Evolutionary conservation across 2,329 filamentous ascomycete species (phyloP).

Genomic region (Dactylellina drechsleri): DNA sequence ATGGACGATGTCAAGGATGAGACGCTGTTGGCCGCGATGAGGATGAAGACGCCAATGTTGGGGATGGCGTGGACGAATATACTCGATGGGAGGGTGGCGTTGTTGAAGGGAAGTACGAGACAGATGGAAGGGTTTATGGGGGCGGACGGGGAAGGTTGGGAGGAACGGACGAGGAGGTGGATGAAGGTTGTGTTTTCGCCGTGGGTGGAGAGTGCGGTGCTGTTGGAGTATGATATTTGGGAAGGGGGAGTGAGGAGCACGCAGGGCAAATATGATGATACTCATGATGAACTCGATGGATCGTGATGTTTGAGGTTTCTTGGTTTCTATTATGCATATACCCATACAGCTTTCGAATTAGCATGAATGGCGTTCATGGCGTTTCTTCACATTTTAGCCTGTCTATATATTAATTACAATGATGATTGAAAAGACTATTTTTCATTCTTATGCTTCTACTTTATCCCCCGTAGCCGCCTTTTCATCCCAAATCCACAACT

Average conservation of each 20-base stretch:
- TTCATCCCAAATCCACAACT: conserved; percentile 2
- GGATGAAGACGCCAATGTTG: conserved; percentile 56
- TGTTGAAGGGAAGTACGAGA: conserved; percentile 58
- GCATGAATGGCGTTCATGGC: conserved; percentile 11
- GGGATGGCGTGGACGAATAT: conserved; percentile 57
- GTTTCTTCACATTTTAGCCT: conserved; percentile 11
- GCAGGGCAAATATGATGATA: conserved; percentile 2
- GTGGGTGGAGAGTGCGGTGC: conserved; percentile 71
- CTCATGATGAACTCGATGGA: not conserved
- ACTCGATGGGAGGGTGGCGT: conserved; percentile 60
- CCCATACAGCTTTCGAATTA: conserved; percentile 34
- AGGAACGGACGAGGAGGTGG: conserved; percentile 71
- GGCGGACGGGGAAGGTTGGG: conserved; percentile 61
- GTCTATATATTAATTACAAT: not conserved
- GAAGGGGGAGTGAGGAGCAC: conserved; percentile 67
- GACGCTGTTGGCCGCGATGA: conserved; percentile 15
- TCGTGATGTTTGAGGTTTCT: not conserved
- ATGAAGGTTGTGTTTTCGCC: conserved; percentile 91
- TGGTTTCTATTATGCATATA: conserved; percentile 19
- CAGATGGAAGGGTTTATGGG: conserved; percentile 62
- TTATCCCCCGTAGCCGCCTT: too few relatives aligned
- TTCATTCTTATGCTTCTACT: too few relatives aligned
- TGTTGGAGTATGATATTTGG: conserved; percentile 78
- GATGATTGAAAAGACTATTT: too few relatives aligned
- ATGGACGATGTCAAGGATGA: conserved; percentile 23